Evolutionary conservation across 176 grass and related monocot genomes (phyloP).

Genomic region (Oryza glaberrima): DNA sequence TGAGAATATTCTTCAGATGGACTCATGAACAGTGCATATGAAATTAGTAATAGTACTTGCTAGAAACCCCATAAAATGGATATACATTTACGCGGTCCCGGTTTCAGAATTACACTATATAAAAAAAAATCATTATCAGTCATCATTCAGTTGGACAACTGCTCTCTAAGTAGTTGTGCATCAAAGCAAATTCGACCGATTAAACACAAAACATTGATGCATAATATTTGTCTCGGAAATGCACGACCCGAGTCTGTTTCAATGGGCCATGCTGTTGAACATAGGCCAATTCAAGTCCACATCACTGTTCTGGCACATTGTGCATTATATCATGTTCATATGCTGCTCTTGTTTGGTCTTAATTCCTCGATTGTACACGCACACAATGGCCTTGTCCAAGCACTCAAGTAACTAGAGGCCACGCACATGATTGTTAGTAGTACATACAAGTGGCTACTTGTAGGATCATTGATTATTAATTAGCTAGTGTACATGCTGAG

Average conservation of each 20-base stretch:
- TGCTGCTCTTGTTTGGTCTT: not conserved
- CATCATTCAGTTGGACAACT: not conserved
- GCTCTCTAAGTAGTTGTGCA: not conserved
- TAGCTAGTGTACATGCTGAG: not conserved
- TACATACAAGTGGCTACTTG: not conserved
- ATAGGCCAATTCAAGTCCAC: not conserved
- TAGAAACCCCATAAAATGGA: not conserved
- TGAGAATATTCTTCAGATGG: not conserved
- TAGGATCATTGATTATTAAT: not conserved
- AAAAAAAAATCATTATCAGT: not conserved
- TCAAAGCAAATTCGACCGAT: not conserved
- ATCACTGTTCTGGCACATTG: not conserved
- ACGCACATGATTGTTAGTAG: not conserved
- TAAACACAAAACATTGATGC: not conserved
- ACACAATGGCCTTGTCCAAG: not conserved
- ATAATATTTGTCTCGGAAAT: constrained; percentile 19
- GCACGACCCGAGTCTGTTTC: constrained; percentile 1
- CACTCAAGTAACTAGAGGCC: not conserved
- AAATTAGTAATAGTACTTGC: not conserved
- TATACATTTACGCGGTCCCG: not conserved
- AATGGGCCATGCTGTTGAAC: constrained; percentile 17
- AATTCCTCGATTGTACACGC: not conserved
- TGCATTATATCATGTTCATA: not conserved
- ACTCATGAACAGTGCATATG: not conserved
- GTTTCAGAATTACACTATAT: not conserved